Base-by-base conservation (phyloP, 495 filamentous ascomycete genomes). In the Neurospora pannonica region DNA sequence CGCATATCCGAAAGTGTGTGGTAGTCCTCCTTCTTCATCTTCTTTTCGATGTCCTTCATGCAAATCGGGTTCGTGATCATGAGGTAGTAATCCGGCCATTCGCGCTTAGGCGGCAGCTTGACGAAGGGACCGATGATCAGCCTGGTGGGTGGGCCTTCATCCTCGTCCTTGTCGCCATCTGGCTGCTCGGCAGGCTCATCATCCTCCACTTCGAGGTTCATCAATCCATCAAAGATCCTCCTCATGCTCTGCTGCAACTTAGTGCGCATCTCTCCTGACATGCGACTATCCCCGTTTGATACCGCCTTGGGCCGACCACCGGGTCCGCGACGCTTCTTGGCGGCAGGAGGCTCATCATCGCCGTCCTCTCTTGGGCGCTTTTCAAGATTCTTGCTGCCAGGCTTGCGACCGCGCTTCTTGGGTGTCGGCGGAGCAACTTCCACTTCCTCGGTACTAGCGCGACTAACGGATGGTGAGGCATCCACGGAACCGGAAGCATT, bases 21-120 rank as follows among this genome's bases (percentile, higher is more conserved):
- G 81, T 98, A 99, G 76, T 98, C 93, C 74, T 95, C 92, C 76
- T 92, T 93, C 85, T 97, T 97, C 82, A 99, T 97, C 85, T 93
- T 94, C 81, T 91, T 94, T 81, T 91, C 89, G 78, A 99, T 97
- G 82, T 92, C 90, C 43, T 96, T 94, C 90, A 98, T 97, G 74
- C 91, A 93, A 79, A 99, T 97, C 0, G 96, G 96, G 38, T 91
- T 90, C 76, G 90, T 88, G 81, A 98, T 98, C 81, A 98, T 89
- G 81, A 93, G 83, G 82, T 98, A 98, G 81, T 99, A 99, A 77
- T 98, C 94, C 7, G 93, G 91, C 80, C 95, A 98, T 37, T 92
- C 88, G 21, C 89, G 90, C 82, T 92, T 95, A n/a, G 93, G 90
- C 24, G 95, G 95, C 21, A 97, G 87, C 78, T 94, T 94, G 82